These are phyloP conservation scores for Tricholoma terreum DNA, from an alignment of 768 basidiomycete species.

Conservation along the genomic window DNA sequence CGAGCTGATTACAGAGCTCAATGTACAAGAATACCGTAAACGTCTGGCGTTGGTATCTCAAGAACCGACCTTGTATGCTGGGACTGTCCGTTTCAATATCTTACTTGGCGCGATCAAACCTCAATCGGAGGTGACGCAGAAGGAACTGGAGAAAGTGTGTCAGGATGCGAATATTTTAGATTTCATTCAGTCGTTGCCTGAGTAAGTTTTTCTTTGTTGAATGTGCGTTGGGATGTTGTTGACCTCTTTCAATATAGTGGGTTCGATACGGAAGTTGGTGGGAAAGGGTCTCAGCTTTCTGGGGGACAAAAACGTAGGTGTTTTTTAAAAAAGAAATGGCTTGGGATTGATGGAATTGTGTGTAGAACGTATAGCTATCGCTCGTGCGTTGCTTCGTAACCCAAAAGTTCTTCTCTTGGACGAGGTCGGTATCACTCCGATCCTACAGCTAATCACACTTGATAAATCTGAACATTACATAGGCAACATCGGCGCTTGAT, in stretches of 20 bases:
- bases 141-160: slow-evolving; percentile 83
- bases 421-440: slow-evolving; percentile 38
- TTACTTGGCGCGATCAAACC: slow-evolving; percentile 81
- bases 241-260: slow-evolving; percentile 45
- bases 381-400: slow-evolving; percentile 83
- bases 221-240: not conserved
- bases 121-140: slow-evolving; percentile 72
- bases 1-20: slow-evolving; percentile 69
- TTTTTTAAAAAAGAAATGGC: not conserved
- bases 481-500: slow-evolving; percentile 86
- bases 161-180: slow-evolving; percentile 87
- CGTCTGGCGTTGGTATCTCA: slow-evolving; percentile 90
- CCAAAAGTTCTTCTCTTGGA: slow-evolving; percentile 86
- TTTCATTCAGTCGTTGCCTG: slow-evolving; percentile 82
- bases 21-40: slow-evolving; percentile 84
- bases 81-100: slow-evolving; percentile 88
- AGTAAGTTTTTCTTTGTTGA: slow-evolving; percentile 42
- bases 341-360: too few species aligned
- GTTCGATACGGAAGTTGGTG: slow-evolving; percentile 88
- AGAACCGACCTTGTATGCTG: slow-evolving; percentile 85
- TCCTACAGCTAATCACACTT: not conserved
- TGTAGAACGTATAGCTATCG: slow-evolving; percentile 73
- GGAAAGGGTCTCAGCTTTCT: slow-evolving; percentile 84
- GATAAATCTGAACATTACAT: slow-evolving; percentile 5
- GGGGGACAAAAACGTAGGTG: slow-evolving; percentile 78